Conservation (phyloP, 2,329 filamentous ascomycete genomes). For the Neofusicoccum parvum region DNA sequence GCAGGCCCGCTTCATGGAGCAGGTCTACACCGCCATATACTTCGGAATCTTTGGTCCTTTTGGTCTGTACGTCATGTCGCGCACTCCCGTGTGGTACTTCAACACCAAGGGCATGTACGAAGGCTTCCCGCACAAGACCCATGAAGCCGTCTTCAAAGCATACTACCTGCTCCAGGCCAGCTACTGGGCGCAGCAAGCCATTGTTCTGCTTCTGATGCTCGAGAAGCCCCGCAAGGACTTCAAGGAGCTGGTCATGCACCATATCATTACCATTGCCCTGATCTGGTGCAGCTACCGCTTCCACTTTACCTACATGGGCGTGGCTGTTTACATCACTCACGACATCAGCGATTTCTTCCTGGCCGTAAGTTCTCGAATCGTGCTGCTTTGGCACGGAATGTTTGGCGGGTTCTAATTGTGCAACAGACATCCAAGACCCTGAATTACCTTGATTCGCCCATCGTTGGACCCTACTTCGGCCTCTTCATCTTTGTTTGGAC, state of each 20-base stretch:
- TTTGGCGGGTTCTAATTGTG: conserved; percentile 16
- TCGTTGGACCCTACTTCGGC: conserved; percentile 83
- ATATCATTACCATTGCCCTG: conserved; percentile 82
- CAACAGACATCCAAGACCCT: conserved; percentile 83
- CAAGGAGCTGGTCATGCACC: conserved; percentile 87
- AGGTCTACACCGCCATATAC: conserved; percentile 92
- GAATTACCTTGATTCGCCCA: conserved; percentile 80
- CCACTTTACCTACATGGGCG: conserved; percentile 93
- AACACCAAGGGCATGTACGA: conserved; percentile 91
- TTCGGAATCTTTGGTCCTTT: conserved; percentile 80
- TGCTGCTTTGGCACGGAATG: background rate
- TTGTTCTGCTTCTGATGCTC: conserved; percentile 81
- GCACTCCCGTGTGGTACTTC: conserved; percentile 94
- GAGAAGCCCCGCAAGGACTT: conserved; percentile 96
- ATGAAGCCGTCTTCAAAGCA: conserved; percentile 83
- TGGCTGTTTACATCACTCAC: conserved; percentile 92
- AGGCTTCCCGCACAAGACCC: conserved; percentile 78
- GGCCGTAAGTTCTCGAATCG: conserved; percentile 62
- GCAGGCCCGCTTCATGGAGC: conserved; percentile 92
- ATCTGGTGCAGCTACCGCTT: conserved; percentile 90
- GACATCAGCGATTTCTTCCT: conserved; percentile 96
- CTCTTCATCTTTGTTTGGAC: conserved; percentile 83
- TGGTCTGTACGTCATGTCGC: conserved; percentile 87
- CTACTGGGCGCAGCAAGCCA: conserved; percentile 94
- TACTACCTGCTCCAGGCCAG: conserved; percentile 94